Conservation (phyloP, 1,139 yeast genomes). For the Suhomyces panamericanus region DNA sequence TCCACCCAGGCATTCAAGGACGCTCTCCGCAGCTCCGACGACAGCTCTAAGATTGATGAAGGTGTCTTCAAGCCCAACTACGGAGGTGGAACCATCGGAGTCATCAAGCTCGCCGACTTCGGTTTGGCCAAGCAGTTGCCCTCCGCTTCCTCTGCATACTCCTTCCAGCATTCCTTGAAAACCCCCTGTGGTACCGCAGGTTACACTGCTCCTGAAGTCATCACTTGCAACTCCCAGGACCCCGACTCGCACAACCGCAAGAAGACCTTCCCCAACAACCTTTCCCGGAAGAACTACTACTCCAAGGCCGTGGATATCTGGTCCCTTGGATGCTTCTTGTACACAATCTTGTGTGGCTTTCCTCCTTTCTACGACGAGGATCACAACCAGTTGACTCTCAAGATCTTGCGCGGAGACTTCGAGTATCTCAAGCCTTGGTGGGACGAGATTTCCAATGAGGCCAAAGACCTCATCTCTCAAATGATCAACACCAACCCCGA, state of each 20-base stretch:
- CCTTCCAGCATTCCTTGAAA: conserved; percentile 49
- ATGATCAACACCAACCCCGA: conserved; percentile 64
- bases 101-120: conserved; percentile 86
- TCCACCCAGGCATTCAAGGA: conserved; percentile 40
- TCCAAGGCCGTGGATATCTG: conserved; percentile 93
- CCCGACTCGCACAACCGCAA: conserved; percentile 7
- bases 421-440: conserved; percentile 93
- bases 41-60: conserved; percentile 76
- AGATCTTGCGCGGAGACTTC: conserved; percentile 81
- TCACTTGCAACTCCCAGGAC: conserved; percentile 38
- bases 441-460: conserved; percentile 85
- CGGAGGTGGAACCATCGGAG: conserved; percentile 91
- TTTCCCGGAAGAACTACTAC: conserved; percentile 67
- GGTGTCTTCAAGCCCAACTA: conserved; percentile 74
- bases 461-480: conserved; percentile 58
- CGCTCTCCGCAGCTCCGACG: conserved; percentile 68
- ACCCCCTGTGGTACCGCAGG: conserved; percentile 93
- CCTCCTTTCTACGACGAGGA: conserved; percentile 95
- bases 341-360: conserved; percentile 88
- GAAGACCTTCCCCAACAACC: conserved; percentile 19
- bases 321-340: conserved; percentile 92
- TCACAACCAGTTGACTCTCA: conserved; percentile 74
- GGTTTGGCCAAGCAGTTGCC: conserved; percentile 82
- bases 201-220: conserved; percentile 93
- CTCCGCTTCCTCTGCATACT: conserved; percentile 55